Evolutionary conservation across 1,139 yeast genomes (phyloP).

Genomic region (Magnusiomyces paraingens): DNA sequence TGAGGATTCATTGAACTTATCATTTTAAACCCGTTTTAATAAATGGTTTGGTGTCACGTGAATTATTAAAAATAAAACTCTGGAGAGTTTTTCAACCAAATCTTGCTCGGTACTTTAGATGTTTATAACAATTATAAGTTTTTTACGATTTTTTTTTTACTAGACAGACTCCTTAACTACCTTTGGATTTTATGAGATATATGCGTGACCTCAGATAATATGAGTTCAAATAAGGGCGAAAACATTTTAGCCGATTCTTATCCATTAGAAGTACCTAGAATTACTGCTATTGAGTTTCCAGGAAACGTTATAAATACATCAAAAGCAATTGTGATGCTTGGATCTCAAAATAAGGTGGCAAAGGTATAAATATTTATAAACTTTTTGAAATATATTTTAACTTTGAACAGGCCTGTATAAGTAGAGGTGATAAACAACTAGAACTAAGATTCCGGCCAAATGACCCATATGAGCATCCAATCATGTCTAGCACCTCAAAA

Average conservation of each 20-base stretch:
- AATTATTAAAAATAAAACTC: no score
- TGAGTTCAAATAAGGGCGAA: no score
- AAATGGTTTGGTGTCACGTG: no score
- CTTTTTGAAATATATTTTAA: not conserved
- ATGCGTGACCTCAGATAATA: no score
- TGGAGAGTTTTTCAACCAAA: no score
- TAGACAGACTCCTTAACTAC: no score
- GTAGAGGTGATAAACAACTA: slow-evolving; percentile 39
- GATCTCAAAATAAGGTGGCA: slow-evolving; percentile 50
- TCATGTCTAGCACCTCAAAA: slow-evolving; percentile 41
- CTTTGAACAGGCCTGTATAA: slow-evolving; percentile 24
- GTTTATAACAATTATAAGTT: no score
- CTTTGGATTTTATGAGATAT: no score
- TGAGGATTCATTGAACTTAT: no score
- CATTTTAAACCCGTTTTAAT: no score
- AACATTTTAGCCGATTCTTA: slow-evolving; percentile 18
- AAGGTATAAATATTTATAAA: slow-evolving; percentile 24
- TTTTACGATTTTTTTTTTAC: no score
- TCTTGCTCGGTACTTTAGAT: no score
- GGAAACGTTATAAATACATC: slow-evolving; percentile 56
- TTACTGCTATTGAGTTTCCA: slow-evolving; percentile 60
- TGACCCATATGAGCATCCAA: slow-evolving; percentile 79
- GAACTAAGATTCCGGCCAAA: slow-evolving; percentile 58
- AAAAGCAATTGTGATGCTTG: slow-evolving; percentile 67
- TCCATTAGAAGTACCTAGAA: slow-evolving; percentile 23